A percentile compares a stretch with the other conserved stretches of the same genome.
Evolutionary conservation across 495 filamentous ascomycete species (phyloP).

Genomic region (Astrothelium subdiscretum): DNA sequence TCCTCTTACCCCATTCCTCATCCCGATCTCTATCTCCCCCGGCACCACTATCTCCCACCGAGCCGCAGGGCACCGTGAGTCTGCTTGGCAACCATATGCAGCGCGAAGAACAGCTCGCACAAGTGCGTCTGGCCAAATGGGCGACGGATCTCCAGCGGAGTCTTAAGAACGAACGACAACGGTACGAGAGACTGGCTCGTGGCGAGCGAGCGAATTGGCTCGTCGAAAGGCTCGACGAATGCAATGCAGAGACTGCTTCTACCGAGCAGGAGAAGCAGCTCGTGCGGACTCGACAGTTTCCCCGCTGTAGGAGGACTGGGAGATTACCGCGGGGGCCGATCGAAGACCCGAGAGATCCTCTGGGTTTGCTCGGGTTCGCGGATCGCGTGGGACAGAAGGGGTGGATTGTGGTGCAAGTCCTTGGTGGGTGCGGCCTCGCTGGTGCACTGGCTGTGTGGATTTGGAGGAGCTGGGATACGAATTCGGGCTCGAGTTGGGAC

Average conservation of each 20-base stretch:
- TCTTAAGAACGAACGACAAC: constrained; percentile 64
- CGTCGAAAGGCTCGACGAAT: constrained; percentile 62
- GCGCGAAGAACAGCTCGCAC: constrained; percentile 43
- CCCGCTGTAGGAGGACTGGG: constrained; percentile 11
- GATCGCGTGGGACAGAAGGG: constrained; percentile 56
- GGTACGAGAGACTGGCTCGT: constrained; percentile 58
- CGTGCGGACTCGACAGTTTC: constrained; percentile 22
- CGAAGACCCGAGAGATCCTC: constrained; percentile 53
- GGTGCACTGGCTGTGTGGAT: constrained; percentile 54
- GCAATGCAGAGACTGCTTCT: constrained; percentile 23
- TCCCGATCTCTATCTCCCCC: constrained; percentile 21
- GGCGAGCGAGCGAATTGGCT: constrained; percentile 65
- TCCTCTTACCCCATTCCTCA: constrained; percentile 21
- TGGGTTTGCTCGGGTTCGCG: constrained; percentile 60
- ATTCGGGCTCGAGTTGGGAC: neutral
- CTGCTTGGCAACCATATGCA: constrained; percentile 19
- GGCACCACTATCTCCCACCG: constrained; percentile 5
- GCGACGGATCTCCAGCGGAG: constrained; percentile 78
- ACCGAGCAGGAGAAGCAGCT: constrained; percentile 40
- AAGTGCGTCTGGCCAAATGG: constrained; percentile 78
- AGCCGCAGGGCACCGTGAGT: constrained; percentile 15
- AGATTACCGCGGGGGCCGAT: constrained; percentile 18
- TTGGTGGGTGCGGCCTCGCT: constrained; percentile 63
- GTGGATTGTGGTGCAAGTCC: constrained; percentile 61
- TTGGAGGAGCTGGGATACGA: constrained; percentile 14